Base-by-base conservation (phyloP, 768 basidiomycete genomes). In the Epithele typhae region DNA sequence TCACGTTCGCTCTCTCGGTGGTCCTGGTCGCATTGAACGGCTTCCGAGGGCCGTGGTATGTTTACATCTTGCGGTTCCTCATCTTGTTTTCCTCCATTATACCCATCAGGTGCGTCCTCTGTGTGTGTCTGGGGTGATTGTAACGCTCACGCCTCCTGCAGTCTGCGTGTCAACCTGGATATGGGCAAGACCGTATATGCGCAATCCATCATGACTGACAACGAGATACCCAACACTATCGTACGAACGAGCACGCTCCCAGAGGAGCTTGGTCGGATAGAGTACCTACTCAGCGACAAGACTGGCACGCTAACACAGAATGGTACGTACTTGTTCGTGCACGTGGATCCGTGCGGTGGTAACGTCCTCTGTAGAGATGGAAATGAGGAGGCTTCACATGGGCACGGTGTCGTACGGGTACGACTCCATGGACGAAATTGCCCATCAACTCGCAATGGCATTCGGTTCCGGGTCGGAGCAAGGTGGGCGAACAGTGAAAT, bases 111-210 rank as follows among this genome's bases (percentile, higher is more conserved):
- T 91, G 40, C 45, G 84, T 64, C 35, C 38, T 12, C 14, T 15
- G 19, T 6, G 6, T 0, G n/a, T n/a, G n/a, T n/a, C n/a, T n/a
- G n/a, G n/a, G n/a, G n/a, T n/a, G n/a, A n/a, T n/a, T n/a, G n/a
- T n/a, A n/a, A n/a, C n/a, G n/a, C 6, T 14, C 35, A 9, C 35
- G 27, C 27, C 27, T 8, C 35, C 6, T 24, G 5, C 62, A 97
- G 94, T 75, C 72, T 99, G 45, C 88, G 96, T n/a, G 95, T 99
- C 43, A 99, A 99, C 58, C 77, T 99, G 43, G 96, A 99, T 65
- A 98, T 99, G 94, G 96, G 96, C 46, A 99, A 99, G 69, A 98
- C 94, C 1, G 88, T 98, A 35, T 99, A 99, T 58, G 93, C 92
- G 0, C 84, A 88, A 35, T 89, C 93, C 54, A 98, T 98, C 46